Conservation (phyloP, 768 basidiomycete genomes). For the Chalciporus pseudorubinellus region DNA sequence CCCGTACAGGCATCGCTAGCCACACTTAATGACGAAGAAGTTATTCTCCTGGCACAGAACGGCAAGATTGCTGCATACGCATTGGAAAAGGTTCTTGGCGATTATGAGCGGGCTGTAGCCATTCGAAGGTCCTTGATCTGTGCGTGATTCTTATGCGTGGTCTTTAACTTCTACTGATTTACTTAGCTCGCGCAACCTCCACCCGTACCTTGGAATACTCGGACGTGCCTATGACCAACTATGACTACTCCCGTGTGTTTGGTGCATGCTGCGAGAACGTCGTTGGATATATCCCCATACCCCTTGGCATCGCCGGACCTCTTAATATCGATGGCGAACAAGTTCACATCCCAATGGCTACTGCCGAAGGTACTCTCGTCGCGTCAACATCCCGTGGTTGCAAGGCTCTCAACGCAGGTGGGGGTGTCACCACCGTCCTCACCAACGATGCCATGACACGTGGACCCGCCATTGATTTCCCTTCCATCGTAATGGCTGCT, state of each 20-base stretch:
- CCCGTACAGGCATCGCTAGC: constrained; percentile 55
- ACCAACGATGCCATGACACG: constrained; percentile 96
- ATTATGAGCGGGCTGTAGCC: constrained; percentile 81
- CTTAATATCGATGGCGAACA: constrained; percentile 83
- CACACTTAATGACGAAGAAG: constrained; percentile 85
- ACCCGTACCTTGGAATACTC: constrained; percentile 85
- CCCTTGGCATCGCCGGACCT: constrained; percentile 95
- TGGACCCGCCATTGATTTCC: constrained; percentile 98
- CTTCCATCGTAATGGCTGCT: constrained; percentile 73
- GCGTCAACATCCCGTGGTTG: constrained; percentile 97
- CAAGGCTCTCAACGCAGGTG: constrained; percentile 95
- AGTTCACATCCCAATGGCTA: constrained; percentile 97
- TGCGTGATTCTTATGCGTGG: constrained; percentile 39
- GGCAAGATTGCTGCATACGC: constrained; percentile 96
- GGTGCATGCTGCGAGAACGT: constrained; percentile 99
- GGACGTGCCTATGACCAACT: constrained; percentile 76
- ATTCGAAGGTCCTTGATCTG: constrained; percentile 89
- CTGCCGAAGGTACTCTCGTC: constrained; percentile 98
- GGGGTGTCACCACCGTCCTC: constrained; percentile 92
- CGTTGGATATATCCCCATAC: constrained; percentile 93
- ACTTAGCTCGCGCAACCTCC: constrained; percentile 72
- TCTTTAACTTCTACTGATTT: constrained; percentile 7
- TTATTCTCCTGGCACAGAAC: constrained; percentile 82
- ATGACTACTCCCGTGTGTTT: constrained; percentile 91
- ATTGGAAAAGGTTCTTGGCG: constrained; percentile 90